Evolutionary conservation across 805 yeast species (phyloP), one percentile per base, ranked within the genome.

Genomic region (Jamesozyma piceae): DNA sequence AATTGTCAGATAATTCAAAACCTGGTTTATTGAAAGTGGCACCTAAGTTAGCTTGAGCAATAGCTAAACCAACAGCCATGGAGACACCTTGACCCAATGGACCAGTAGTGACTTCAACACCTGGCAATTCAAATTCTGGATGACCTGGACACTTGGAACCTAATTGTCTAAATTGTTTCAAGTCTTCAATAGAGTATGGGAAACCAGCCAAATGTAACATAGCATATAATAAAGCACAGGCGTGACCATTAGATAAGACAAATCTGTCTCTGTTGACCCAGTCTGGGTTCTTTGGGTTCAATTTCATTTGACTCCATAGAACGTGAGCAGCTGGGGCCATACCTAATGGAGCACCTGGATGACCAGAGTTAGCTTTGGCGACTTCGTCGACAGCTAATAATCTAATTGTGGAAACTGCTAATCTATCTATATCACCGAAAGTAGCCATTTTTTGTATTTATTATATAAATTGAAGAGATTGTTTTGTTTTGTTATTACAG

Each of bases 331-430:
- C 81, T 37, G 97, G 95, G 15, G 98, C 97, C 68, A 90, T 72
- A 50, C 97, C 97, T 77, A 90, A 79, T 58, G 97, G 97, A 42
- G 98, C 97, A 72, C 98, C 98, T 43, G 98, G 98, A 72, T 90
- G 98, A 53, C 98, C 98, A 47, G 95, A 82, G 69, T 90, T 83
- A 58, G 97, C 90, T 68, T 78, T 75, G 46, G 81, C 73, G 49
- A 86, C 94, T 51, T 84, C 79, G 65, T 90, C 98, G 42, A 84
- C 82, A 41, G 97, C 79, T 57, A 90, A 75, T 47, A 81, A 69
- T 72, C 96, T 87, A 71, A 90, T 84, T 55, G 97, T 86, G 73
- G 76, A 73, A 67, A 90, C 72, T 45, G 95, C 85, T 63, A 73
- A 72, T 53, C 71, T 71, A 66, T 89, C 95, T 57, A 84, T 68